Evolutionary conservation across 345 rosid genomes (phyloP), one percentile per base, ranked within the genome.

Genomic region (Camelina laxa): DNA sequence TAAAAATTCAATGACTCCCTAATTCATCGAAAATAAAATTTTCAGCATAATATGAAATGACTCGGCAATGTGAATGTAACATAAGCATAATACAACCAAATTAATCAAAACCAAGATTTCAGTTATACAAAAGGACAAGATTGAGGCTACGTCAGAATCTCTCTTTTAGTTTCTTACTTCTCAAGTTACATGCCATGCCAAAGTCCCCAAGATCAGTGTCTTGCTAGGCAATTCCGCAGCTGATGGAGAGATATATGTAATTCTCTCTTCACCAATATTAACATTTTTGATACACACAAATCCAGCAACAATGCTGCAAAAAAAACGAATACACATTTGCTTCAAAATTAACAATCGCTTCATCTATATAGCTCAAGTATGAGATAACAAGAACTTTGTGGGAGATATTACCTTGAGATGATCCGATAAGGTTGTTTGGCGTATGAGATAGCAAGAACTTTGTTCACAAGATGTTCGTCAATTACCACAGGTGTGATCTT

Each of bases 221-320:
- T 57, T 74, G 66, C 42, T 47, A 12, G 72, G 66, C 1, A 74
- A 19, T 5, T 47, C 72, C 1, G 50, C 41, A 57, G 31, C 42
- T 19, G 78, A 74, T 47, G 78, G 78, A 57, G 66, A 65, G n/a
- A 47, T 10, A 74, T 74, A 57, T 27, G 60, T 74, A 16, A 74
- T 57, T 16, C 1, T 57, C 50, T 57, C 66, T 35, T 56, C 66
- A 31, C 9, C 51, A 21, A 35, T 2, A 35, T 65, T 41, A 45
- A 74, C 59, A 31, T 57, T 4, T 58, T 3, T 74, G 39, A 66
- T 27, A 13, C 50, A 74, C 51, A 74, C 53, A 66, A 58, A 66
- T 48, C 67, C 78, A 74, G 66, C 78, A 66, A 74, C 67, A 66
- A 74, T 58, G 51, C 72, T 74, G 60, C 48, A 74, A 57, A 57